phyloP scores from a whole-genome alignment of 1,139 yeast species.

The Saccharomyces pastorianus region DNA sequence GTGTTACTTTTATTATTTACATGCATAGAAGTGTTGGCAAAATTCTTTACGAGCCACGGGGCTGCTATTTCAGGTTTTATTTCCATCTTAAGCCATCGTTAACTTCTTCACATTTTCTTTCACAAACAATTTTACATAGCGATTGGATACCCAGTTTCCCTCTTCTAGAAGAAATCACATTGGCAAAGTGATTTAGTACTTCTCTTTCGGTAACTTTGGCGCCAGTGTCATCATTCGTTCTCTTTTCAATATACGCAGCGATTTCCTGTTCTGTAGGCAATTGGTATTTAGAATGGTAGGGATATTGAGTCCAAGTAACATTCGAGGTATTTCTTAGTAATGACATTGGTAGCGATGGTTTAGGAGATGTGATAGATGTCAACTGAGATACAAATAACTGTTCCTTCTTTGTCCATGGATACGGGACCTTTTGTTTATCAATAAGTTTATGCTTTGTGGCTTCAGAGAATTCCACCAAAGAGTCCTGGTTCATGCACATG shows the following conservation, averaged over 20 bases:
- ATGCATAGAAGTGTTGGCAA: background rate
- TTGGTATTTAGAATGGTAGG: constrained; percentile 56
- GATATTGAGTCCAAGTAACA: constrained; percentile 38
- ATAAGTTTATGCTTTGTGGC: constrained; percentile 41
- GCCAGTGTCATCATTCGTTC: constrained; percentile 54
- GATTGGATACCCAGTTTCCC: constrained; percentile 55
- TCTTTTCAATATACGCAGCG: constrained; percentile 28
- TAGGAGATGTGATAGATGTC: constrained; percentile 23
- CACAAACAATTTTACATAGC: constrained; percentile 19
- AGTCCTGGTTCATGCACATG: constrained; percentile 49
- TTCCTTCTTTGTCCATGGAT: constrained; percentile 28
- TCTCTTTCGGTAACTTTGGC: constrained; percentile 63
- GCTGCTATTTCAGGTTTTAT: background rate
- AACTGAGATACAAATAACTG: constrained; percentile 27
- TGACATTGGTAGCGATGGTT: constrained; percentile 23
- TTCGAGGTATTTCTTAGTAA: constrained; percentile 18
- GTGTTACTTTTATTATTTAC: background rate
- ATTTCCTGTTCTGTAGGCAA: constrained; percentile 61
- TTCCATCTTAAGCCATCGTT: background rate
- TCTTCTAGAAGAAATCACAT: constrained; percentile 33
- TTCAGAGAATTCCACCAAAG: constrained; percentile 65
- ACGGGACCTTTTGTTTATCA: constrained; percentile 52
- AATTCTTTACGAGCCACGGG: background rate
- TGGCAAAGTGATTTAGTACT: constrained; percentile 52
- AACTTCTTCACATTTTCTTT: constrained; percentile 17